A percentile compares a stretch with the other conserved stretches of the same genome.
These are phyloP conservation scores for Apiotrichum brassicae DNA, from an alignment of 1,284 basidiomycete species.

Conservation along the genomic window DNA sequence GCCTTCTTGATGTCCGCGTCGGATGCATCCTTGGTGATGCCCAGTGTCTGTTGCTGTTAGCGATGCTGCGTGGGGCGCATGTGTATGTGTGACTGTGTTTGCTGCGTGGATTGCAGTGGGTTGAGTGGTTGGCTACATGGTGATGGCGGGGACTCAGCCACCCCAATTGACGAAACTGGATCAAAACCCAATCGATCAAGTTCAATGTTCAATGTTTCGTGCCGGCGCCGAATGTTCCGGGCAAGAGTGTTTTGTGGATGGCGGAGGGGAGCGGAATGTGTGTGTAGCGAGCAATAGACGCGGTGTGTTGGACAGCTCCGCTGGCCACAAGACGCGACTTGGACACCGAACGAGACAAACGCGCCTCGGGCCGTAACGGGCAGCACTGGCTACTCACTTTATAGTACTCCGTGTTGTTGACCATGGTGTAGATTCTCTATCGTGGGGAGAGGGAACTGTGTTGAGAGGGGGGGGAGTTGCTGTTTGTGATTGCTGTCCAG, in stretches of 20 bases:
- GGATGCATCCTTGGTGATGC: constrained; percentile 62
- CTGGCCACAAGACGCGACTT: not conserved
- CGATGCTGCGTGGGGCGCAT: too few species aligned
- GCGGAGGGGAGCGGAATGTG: too few species aligned
- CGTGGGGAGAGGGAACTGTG: not conserved
- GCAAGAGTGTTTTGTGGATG: too few species aligned
- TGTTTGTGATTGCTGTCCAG: not conserved
- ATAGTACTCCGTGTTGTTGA: constrained; percentile 44
- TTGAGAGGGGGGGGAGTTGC: not conserved
- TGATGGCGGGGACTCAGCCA: too few species aligned
- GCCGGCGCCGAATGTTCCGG: too few species aligned
- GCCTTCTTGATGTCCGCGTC: constrained; percentile 75
- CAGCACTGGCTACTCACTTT: constrained; percentile 22
- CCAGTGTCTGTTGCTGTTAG: constrained; percentile 56
- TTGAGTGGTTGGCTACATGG: too few species aligned
- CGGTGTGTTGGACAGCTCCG: too few species aligned
- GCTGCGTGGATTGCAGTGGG: not conserved
- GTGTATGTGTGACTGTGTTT: constrained; percentile 4
- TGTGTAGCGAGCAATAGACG: too few species aligned
- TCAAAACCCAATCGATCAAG: too few species aligned
- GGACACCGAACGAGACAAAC: not conserved
- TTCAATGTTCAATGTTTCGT: too few species aligned
- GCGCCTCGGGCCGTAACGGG: not conserved
- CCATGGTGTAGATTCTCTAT: constrained; percentile 23
- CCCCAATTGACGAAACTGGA: too few species aligned